These are phyloP conservation scores for Aspergillus proliferans DNA, from an alignment of 2,329 filamentous ascomycete species.

Conservation along the genomic window DNA sequence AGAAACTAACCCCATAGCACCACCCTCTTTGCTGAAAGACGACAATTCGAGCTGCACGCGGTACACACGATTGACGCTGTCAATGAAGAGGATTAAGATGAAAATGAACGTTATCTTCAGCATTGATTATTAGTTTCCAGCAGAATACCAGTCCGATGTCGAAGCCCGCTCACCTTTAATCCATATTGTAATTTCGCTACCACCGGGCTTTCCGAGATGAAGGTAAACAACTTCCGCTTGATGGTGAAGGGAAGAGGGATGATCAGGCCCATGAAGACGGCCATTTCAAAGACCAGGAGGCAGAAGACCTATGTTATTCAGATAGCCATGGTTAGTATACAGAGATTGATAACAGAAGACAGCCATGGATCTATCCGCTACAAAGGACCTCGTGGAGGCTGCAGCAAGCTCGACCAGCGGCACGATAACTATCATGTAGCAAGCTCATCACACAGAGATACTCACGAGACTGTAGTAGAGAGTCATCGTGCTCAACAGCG, in stretches of 20 bases:
- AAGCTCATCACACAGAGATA: constrained; percentile 8
- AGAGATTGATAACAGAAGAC: no score
- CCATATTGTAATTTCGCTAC: constrained; percentile 95
- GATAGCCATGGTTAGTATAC: constrained; percentile 1
- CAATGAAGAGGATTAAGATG: constrained; percentile 95
- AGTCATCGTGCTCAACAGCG: constrained; percentile 49
- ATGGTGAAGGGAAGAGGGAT: constrained; percentile 81
- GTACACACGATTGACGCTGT: constrained; percentile 94
- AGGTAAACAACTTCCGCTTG: constrained; percentile 84
- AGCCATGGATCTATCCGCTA: not conserved
- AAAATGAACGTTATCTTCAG: constrained; percentile 90
- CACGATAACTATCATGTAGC: no score
- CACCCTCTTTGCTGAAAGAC: constrained; percentile 59
- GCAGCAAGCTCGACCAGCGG: not conserved
- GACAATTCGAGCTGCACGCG: constrained; percentile 87
- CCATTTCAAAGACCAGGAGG: constrained; percentile 46
- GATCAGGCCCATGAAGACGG: constrained; percentile 46
- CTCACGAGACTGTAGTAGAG: constrained; percentile 63
- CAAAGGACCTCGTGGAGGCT: not conserved
- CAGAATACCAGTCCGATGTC: not conserved
- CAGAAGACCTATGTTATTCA: constrained; percentile 40
- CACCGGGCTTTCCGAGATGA: constrained; percentile 81
- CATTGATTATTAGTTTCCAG: not conserved
- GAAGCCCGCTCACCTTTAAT: constrained; percentile 60
- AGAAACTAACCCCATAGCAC: constrained; percentile 45